Conservation (phyloP, 305 asterid species). For the Solanum hybrid region DNA sequence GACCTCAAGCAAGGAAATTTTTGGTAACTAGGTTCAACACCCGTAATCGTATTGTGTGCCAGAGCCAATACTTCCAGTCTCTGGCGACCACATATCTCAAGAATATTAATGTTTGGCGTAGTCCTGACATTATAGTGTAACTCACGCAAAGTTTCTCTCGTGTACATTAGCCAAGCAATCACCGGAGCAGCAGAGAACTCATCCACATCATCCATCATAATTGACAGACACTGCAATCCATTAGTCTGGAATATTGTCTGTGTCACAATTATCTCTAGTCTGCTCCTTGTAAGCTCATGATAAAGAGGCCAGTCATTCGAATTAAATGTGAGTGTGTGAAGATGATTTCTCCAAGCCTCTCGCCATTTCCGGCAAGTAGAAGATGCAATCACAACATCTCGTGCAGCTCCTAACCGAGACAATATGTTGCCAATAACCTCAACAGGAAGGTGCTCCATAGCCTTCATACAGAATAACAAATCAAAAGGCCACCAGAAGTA, state of each 20-base stretch:
- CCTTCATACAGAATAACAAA: constrained; percentile 6
- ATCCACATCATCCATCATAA: constrained; percentile 72
- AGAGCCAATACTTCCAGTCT: constrained; percentile 66
- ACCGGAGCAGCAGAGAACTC: constrained; percentile 83
- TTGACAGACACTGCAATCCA: constrained; percentile 59
- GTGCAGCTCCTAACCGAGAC: constrained; percentile 72
- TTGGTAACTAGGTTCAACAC: constrained; percentile 83
- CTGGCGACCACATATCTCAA: constrained; percentile 83
- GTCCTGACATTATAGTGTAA: constrained; percentile 72
- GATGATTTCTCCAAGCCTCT: constrained; percentile 77
- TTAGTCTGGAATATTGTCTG: constrained; percentile 70
- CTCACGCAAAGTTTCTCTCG: constrained; percentile 67
- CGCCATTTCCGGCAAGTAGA: constrained; percentile 83
- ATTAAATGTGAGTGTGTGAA: constrained; percentile 55
- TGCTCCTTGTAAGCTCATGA: constrained; percentile 49
- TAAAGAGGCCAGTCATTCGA: constrained; percentile 79
- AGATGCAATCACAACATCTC: constrained; percentile 79
- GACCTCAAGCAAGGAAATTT: constrained; percentile 59
- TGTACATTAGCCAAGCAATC: constrained; percentile 89
- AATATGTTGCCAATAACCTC: constrained; percentile 87
- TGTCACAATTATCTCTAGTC: constrained; percentile 73
- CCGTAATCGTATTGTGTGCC: constrained; percentile 67
- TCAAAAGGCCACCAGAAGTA: constrained; percentile 3
- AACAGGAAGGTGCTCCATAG: constrained; percentile 83
- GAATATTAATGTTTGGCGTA: constrained; percentile 63